Base-by-base conservation (phyloP, 352 stramenopile species). In the Phytophthora melonis region DNA sequence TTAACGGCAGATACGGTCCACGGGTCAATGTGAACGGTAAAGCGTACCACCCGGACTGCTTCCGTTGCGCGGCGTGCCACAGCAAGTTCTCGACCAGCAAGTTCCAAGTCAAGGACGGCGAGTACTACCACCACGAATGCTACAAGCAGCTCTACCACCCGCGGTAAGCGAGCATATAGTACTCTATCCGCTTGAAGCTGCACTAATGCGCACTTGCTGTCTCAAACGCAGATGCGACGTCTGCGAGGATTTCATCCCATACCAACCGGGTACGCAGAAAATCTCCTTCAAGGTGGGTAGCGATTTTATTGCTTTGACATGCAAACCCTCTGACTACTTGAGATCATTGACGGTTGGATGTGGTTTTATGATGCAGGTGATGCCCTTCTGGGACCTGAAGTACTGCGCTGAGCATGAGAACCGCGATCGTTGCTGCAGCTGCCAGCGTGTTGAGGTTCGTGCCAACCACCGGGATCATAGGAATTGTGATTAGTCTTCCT, bases 71-170 rank as follows among this genome's bases (percentile, higher is more conserved):
- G 62, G 74, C 73, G 14, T 90, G 83, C 62, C 64, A 79, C 49
- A 52, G 73, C 30, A 77, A 75, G 27, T 85, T 90, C 54, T 32
- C 62, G 13, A 80, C 62, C 10, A 72, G 68, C 68, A 76, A 85
- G 62, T 90, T 90, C 64, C 64, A 87, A 55, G 64, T 86, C 30
- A 83, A 89, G 34, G 78, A 89, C 25, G 80, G 79, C 41, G 83
- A 90, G 63, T 87, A 79, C 66, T 94, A 94, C 62, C 85, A 94
- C 45, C 58, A 81, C 11, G 76, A 88, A 41, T 94, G 85, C 73
- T 92, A 86, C 75, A 80, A 83, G 50, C 72, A 81, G 58, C 84
- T 94, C 39, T 94, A 83, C 54, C 81, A 91, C 49, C 87, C 85
- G 10, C 73, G 75, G 81, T 90, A 64, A 27, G 75, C 77, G 30